Evolutionary conservation across 73 alveolate species (phyloP), one percentile per base, ranked within the genome.

Genomic region (Uronychia setigera): DNA sequence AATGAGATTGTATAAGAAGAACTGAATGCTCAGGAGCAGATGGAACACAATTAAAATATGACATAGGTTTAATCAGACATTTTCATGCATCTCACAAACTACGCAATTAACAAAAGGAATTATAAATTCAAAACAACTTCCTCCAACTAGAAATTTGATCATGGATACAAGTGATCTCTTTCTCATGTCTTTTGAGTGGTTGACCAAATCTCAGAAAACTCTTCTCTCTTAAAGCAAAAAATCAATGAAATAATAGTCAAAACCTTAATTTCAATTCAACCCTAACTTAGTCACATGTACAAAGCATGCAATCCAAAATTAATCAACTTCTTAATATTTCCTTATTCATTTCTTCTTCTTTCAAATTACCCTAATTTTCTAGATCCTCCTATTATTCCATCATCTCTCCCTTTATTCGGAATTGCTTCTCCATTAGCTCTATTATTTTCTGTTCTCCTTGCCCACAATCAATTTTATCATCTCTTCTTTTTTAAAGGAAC

Each of bases 21-120:
- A 46, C 67, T 5, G 67, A 46, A 46, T 11, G 19, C 5, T 19
- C n/a, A 19, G 5, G 67, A 46, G 19, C 5, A 46, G 79, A 5
- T 13, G 26, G 79, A 30, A 80, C 59, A 32, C 75, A 26, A 58
- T 80, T n/a, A 80, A 58, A 80, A 93, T 78, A 82, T 81, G 84
- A n/a, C n/a, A n/a, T n/a, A n/a, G n/a, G n/a, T n/a, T n/a, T n/a
- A n/a, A n/a, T n/a, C n/a, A n/a, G n/a, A n/a, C n/a, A n/a, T n/a
- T n/a, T 57, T 77, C 82, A 90, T 93, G 90, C 97, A 93, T 90
- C 59, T 93, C 13, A 93, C 97, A 27, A 93, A 93, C 84, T 93
- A 93, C 91, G 86, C 96, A 74, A 90, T 93, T 29, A 93, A 93
- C 81, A 93, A 93, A 85, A 82, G 88, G 78, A 93, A 93, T 88